Evolutionary conservation across 306 rosid species (phyloP), one percentile per base, ranked within the genome.

Genomic region (Cicer cuneatum): DNA sequence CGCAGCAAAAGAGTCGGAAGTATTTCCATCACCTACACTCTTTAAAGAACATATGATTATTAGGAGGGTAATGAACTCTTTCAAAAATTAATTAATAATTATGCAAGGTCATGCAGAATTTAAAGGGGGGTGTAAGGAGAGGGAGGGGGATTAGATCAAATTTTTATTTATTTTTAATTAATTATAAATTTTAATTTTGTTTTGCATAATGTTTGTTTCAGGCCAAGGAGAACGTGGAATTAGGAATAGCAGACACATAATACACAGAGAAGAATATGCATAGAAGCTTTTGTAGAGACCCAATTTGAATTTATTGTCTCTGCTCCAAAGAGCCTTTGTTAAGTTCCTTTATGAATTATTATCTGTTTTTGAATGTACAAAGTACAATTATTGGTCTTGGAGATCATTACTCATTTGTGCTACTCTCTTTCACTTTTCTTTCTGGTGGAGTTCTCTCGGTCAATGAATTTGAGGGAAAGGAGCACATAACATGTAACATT

Each of bases 1-100:
- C 97, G 1, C 96, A 86, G 81, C 99, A 94, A 66, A 94, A 94
- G 94, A 94, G 95, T 84, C 97, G 96, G 90, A 94, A 94, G 99
- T 94, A 92, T 90, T 90, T 83, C 65, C 96, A 88, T 89, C 93
- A 89, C 76, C 97, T 87, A 85, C 89, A 84, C 90, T 89, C 96
- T 92, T 87, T 85, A 85, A 92, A 94, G 93, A 92, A 85, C 89
- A 88, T 94, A 71, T 94, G 93, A 94, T 92, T 70, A 84, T 87
- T 89, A 86, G 92, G 90, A 91, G 97, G 92, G 90, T 90, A 89
- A 88, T 87, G 80, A 81, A 87, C 85, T 85, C 83, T 80, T 86
- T 83, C 87, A 89, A 83, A 85, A 74, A 82, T 56, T 62, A 80
- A 84, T 46, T 80, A 66, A 78, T 77, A 69, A 48, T 51, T 59